Percentiles rank a stretch among this genome's conserved stretches.
phyloP scores from a whole-genome alignment of 2,329 filamentous ascomycete species.

The Fusarium xyrophilum region DNA sequence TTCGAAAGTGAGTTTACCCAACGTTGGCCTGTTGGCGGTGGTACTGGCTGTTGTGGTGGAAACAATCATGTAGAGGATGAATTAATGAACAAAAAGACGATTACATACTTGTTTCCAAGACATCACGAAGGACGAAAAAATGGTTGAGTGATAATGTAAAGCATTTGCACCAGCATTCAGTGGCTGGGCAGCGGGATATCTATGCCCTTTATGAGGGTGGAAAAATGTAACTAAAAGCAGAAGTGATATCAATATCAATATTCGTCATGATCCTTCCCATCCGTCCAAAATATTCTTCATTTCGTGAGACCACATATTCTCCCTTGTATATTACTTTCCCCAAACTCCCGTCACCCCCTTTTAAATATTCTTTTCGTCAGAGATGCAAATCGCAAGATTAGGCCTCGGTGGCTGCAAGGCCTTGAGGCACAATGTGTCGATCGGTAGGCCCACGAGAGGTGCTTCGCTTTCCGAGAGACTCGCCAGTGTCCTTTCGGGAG shows the following conservation, averaged over 20 bases:
- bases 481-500: slow-evolving; percentile 51
- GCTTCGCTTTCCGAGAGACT: slow-evolving; percentile 44
- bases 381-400: slow-evolving; percentile 18
- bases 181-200: slow-evolving; percentile 31
- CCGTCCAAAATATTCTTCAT: slow-evolving; percentile 1
- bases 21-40: slow-evolving; percentile 1
- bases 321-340: slow-evolving; percentile 1
- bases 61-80: not conserved
- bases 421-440: slow-evolving; percentile 39
- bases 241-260: slow-evolving; percentile 19
- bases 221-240: slow-evolving; percentile 26
- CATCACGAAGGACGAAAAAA: not conserved
- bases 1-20: not conserved
- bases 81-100: not conserved
- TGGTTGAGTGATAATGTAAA: not conserved
- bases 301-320: not conserved
- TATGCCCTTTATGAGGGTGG: slow-evolving; percentile 25
- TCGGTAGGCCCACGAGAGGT: slow-evolving; percentile 31
- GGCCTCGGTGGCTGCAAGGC: slow-evolving; percentile 38
- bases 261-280: slow-evolving; percentile 3
- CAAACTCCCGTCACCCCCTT: not conserved
- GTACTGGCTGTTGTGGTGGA: slow-evolving; percentile 6
- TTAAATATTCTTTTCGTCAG: not conserved
- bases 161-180: slow-evolving; percentile 8
- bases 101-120: not conserved